Percentiles rank a stretch among this genome's conserved stretches.
Conservation (phyloP, 2,329 filamentous ascomycete genomes). For the Ophiocordyceps australis region DNA sequence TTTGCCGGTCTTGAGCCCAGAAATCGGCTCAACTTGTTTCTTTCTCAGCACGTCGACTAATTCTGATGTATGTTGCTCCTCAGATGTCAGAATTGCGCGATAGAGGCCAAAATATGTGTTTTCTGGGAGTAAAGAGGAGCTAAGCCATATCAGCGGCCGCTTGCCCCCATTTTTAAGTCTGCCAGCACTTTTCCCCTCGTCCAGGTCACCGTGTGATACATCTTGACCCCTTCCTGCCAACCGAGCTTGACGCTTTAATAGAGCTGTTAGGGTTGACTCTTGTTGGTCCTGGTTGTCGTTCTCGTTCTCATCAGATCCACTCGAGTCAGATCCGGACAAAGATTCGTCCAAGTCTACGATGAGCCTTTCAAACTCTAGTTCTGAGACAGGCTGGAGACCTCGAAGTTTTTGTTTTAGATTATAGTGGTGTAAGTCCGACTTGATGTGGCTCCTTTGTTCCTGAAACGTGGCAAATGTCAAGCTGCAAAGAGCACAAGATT, state of each 20-base stretch:
- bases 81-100: slow-evolving; percentile 55
- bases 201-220: slow-evolving; percentile 29
- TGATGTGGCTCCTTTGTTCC: slow-evolving; percentile 73
- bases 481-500: slow-evolving; percentile 66
- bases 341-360: slow-evolving; percentile 79
- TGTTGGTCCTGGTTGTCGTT: slow-evolving; percentile 30
- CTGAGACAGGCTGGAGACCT: slow-evolving; percentile 51
- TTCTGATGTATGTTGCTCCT: slow-evolving; percentile 44
- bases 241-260: slow-evolving; percentile 71
- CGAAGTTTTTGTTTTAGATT: slow-evolving; percentile 86
- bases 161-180: slow-evolving; percentile 43
- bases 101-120: slow-evolving; percentile 79
- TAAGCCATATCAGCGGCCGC: slow-evolving; percentile 72
- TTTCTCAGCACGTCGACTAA: slow-evolving; percentile 51
- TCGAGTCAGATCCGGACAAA: slow-evolving; percentile 70
- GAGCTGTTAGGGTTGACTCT: slow-evolving; percentile 53
- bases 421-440: slow-evolving; percentile 84
- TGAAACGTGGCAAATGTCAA: slow-evolving; percentile 52
- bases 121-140: slow-evolving; percentile 52
- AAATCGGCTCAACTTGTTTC: slow-evolving; percentile 57
- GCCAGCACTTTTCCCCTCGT: slow-evolving; percentile 16
- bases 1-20: slow-evolving; percentile 31
- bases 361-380: slow-evolving; percentile 72
- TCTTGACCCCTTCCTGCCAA: slow-evolving; percentile 35
- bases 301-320: slow-evolving; percentile 50